phyloP scores from a whole-genome alignment of 768 basidiomycete species.

The Leccinum barrowsii region DNA sequence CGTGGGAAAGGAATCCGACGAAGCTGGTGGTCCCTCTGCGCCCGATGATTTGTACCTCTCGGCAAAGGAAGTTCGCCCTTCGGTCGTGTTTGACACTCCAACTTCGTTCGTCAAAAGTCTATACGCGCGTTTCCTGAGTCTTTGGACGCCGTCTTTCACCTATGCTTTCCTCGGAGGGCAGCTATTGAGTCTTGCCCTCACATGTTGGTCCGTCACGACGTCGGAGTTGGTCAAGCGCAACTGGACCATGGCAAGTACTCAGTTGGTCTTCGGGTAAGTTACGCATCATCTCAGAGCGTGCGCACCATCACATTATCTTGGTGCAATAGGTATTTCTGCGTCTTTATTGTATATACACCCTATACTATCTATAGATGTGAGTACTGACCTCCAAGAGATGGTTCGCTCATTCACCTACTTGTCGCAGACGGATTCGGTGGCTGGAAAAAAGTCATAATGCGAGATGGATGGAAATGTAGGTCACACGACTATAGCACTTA shows the following conservation, averaged over 20 bases:
- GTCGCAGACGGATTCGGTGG: slow-evolving; percentile 70
- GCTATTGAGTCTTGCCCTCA: slow-evolving; percentile 21
- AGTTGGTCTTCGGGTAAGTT: slow-evolving; percentile 74
- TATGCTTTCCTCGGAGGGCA: slow-evolving; percentile 29
- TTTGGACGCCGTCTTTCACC: slow-evolving; percentile 28
- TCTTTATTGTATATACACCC: slow-evolving; percentile 76
- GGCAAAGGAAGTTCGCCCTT: slow-evolving; percentile 10
- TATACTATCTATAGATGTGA: slow-evolving; percentile 85
- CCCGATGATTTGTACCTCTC: background rate
- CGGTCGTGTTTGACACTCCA: slow-evolving; percentile 20
- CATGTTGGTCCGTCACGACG: slow-evolving; percentile 55
- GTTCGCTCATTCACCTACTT: background rate
- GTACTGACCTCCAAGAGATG: slow-evolving; percentile 21
- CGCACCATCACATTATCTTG: background rate
- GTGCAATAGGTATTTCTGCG: slow-evolving; percentile 58
- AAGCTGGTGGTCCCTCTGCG: background rate
- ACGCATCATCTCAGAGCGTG: background rate
- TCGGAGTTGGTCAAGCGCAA: slow-evolving; percentile 63
- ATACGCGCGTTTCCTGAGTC: slow-evolving; percentile 19
- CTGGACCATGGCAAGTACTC: slow-evolving; percentile 75
- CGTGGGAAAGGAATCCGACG: slow-evolving; percentile 7
- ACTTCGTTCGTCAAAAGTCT: slow-evolving; percentile 15
- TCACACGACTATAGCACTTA: background rate
- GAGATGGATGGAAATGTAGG: slow-evolving; percentile 90
- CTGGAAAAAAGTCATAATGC: slow-evolving; percentile 66